A percentile compares a stretch with the other conserved stretches of the same genome.
These are phyloP conservation scores for Mimosa pudica DNA, from an alignment of 306 rosid genomes.

Conservation along the genomic window DNA sequence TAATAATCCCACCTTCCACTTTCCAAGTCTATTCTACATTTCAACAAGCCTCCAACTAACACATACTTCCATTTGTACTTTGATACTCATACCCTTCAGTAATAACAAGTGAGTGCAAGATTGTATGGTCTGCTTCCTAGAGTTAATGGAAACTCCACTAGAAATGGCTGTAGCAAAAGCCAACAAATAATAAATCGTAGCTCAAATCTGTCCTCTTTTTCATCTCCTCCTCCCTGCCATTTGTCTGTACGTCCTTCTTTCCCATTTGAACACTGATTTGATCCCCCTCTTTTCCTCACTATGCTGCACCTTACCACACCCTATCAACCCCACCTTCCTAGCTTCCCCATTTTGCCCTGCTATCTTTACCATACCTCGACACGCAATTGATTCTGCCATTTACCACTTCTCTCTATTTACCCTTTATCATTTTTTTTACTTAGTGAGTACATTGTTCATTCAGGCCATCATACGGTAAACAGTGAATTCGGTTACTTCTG, in stretches of 20 bases:
- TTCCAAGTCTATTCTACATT: background rate
- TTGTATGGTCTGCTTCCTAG: background rate
- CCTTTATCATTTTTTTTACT: too few relatives aligned
- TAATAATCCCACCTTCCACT: background rate
- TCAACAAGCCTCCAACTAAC: background rate
- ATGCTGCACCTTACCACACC: constrained; percentile 39
- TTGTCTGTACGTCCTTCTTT: constrained; percentile 30
- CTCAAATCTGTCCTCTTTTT: too few relatives aligned
- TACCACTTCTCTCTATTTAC: background rate
- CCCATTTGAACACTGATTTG: constrained; percentile 26
- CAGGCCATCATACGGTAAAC: background rate
- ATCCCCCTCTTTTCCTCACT: constrained; percentile 20
- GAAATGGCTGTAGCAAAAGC: background rate
- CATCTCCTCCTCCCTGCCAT: constrained; percentile 4
- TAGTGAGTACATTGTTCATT: background rate
- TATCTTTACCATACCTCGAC: constrained; percentile 24
- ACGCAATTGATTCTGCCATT: constrained; percentile 33
- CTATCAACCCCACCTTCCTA: constrained; percentile 8
- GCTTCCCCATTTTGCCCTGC: constrained; percentile 10
- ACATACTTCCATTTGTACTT: background rate
- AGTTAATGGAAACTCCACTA: background rate
- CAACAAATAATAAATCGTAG: background rate
- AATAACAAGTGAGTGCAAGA: too few relatives aligned
- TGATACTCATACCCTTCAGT: too few relatives aligned
- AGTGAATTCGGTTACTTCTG: background rate